Evolutionary conservation across 2,329 filamentous ascomycete species (phyloP), one percentile per base, ranked within the genome.

Genomic region (Penicillium sp.): DNA sequence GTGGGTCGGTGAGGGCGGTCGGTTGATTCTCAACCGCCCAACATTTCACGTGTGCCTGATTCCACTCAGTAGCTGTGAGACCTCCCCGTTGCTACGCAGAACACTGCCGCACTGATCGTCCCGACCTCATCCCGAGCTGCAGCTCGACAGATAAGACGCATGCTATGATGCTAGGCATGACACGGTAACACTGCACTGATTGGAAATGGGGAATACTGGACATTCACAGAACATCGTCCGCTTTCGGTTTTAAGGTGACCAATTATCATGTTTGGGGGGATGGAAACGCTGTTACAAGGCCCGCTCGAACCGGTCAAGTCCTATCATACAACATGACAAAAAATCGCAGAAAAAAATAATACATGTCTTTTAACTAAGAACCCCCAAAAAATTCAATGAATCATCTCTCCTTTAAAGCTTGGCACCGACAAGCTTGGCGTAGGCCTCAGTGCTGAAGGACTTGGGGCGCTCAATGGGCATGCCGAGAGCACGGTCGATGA

Each of bases 391-490:
- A 47, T 44, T 39, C 31, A 50, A 21, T 18, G 36, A 48, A 38
- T 26, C 46, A 36, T 41, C 51, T n/a, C 21, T 39, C 21, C 56
- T 60, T 68, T 90, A 97, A 79, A 96, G 82, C 81, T 91, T 91
- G 72, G 92, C 91, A 75, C 85, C 85, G 63, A 89, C 86, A 67
- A 97, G 86, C 85, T 97, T 93, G 76, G 90, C 86, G 84, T 91
- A 97, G 75, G 93, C 93, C 73, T 92, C 90, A 56, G 94, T 99
- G 75, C 89, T 95, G 89, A 96, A 99, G 59, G 88, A 93, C 89
- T 99, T 99, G 78, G 94, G 94, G 74, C 94, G 85, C 87, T 99
- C 94, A 70, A 99, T 99, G 66, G 94, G 94, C 66, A 91, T 89
- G 74, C 94, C 94, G 65, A 96, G 84, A 66, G 93, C 94, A 74